A percentile compares a stretch with the other conserved stretches of the same genome.
Evolutionary conservation across 1,284 basidiomycete species (phyloP).

Genomic region (Leccinum griseonigrum): DNA sequence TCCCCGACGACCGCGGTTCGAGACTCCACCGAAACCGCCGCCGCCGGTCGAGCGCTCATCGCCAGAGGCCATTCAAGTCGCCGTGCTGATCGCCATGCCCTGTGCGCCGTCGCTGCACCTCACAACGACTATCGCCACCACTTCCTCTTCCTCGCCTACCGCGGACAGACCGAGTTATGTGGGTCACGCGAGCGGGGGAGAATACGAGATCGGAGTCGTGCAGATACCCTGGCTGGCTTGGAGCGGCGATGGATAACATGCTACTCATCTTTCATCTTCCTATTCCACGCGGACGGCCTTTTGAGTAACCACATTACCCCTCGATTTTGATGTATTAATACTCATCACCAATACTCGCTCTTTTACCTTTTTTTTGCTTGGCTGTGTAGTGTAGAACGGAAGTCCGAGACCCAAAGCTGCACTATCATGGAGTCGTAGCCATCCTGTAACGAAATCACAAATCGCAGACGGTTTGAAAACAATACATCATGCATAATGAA

Average conservation of each 20-base stretch:
- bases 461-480: neutral
- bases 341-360: neutral
- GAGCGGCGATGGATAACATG: neutral
- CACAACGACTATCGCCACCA: neutral
- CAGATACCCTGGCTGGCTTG: constrained; percentile 26
- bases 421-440: neutral
- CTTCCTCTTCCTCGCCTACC: neutral
- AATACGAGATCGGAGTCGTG: constrained; percentile 34
- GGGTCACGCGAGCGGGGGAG: constrained; percentile 15
- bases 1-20: constrained; percentile 3
- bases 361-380: neutral
- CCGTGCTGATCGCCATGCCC: constrained; percentile 36
- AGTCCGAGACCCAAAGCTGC: constrained; percentile 7
- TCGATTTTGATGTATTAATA: neutral
- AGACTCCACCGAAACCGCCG: constrained; percentile 4
- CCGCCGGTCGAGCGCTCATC: constrained; percentile 7
- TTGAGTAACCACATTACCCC: neutral
- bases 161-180: neutral
- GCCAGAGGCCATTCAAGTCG: constrained; percentile 29
- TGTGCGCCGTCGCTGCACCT: constrained; percentile 1
- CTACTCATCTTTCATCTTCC: neutral
- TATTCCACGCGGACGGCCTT: neutral
- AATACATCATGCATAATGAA: neutral
- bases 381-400: constrained; percentile 10
- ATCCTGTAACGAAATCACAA: neutral